Evolutionary conservation across 1,139 yeast species (phyloP), one percentile per base, ranked within the genome.

Genomic region (Debaryomyces psychrophilus): DNA sequence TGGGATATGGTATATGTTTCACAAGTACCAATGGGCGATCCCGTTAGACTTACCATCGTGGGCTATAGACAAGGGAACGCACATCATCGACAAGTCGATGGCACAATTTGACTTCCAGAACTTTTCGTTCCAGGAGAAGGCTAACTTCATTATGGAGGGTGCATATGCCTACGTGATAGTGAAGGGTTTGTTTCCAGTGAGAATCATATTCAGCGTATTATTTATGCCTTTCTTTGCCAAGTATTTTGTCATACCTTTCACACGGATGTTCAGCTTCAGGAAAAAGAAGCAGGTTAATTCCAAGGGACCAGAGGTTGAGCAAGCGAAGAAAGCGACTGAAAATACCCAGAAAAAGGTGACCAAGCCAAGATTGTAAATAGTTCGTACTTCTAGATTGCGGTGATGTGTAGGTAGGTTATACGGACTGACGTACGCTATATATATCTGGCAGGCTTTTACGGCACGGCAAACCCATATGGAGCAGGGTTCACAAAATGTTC

Each of bases 151-250:
- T 2, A 68, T 83, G 55, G 92, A 90, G 47, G 97, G 97, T n/a
- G 96, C 96, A 0, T 81, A 89, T 41, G 85, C 97, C 0, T 92
- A 87, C 60, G 90, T 89, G 2, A 68, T 87, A 8, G 93, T 90
- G 22, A 92, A 90, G 60, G 71, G 73, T 47, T 51, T 73, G 52
- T 65, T 85, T 54, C 95, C 93, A 0, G 54, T 84, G 2, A 68
- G 95, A 49, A 68, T 86, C 1, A 68, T 80, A 4, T 49, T 84
- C 15, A 82, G 88, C 41, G 63, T 87, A 43, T 60, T 76, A 39
- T 64, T 79, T 37, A 87, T 87, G 66, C 95, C 95, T 1, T 74
- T 77, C 73, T 83, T 86, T 55, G 88, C 92, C 6, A 66, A 73
- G 46, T 77, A 77, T 61, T 67, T 82, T 44, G 76, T 85, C 1